Percentiles rank a stretch among this genome's conserved stretches.
These are phyloP conservation scores for Fraxinus albicans DNA, from an alignment of 305 asterid genomes.

Conservation along the genomic window DNA sequence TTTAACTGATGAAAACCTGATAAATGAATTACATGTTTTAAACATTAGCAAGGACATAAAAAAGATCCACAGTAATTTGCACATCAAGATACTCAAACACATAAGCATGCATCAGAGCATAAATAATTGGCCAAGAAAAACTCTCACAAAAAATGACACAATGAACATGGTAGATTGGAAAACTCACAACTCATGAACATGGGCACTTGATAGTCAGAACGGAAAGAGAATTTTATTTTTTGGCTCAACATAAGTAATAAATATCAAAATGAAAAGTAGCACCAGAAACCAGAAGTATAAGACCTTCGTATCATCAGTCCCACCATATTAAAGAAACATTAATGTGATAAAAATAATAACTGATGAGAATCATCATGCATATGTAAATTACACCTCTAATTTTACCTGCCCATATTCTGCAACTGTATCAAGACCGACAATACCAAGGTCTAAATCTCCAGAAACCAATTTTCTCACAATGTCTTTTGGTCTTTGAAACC, in stretches of 20 bases:
- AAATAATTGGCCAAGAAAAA: neutral
- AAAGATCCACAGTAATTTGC: neutral
- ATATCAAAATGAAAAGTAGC: neutral
- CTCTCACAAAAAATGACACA: neutral
- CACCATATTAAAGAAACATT: neutral
- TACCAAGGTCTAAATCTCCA: conserved; percentile 98
- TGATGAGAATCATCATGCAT: neutral
- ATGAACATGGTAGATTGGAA: neutral
- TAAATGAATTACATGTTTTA: neutral
- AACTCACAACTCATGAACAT: neutral
- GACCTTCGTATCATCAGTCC: neutral
- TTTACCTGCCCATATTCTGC: conserved; percentile 80
- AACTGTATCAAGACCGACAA: conserved; percentile 90
- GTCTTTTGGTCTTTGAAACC: conserved; percentile 97
- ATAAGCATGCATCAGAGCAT: neutral
- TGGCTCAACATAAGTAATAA: neutral
- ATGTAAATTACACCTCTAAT: neutral
- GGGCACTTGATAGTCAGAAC: neutral
- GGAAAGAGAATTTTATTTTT: neutral
- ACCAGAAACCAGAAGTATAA: neutral
- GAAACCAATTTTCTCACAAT: conserved; percentile 84
- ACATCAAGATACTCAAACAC: neutral
- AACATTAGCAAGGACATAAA: neutral
- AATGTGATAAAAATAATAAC: conserved; percentile 2
- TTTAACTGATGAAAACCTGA: conserved; percentile 16